These are phyloP conservation scores for Alternaria angustiovoidea DNA, from an alignment of 2,329 filamentous ascomycete species.

Conservation along the genomic window DNA sequence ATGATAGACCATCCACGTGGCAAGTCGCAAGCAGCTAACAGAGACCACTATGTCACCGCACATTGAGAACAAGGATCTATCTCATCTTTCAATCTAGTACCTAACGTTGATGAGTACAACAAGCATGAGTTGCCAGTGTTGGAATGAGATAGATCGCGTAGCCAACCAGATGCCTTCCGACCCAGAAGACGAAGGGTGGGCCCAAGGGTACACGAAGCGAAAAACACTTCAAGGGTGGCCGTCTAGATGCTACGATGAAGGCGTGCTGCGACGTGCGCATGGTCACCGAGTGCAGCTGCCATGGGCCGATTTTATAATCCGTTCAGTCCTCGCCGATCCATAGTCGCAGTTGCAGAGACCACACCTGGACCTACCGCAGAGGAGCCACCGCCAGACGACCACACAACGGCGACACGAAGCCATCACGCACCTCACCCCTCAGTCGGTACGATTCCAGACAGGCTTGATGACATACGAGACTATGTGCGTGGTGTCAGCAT, in stretches of 20 bases:
- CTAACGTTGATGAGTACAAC: neutral
- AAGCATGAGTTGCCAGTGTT: neutral
- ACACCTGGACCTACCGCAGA: neutral
- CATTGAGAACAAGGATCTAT: neutral
- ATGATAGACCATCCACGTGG: neutral
- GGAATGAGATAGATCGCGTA: neutral
- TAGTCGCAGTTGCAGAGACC: neutral
- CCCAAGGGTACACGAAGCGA: neutral
- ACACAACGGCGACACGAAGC: neutral
- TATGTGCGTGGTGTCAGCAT: conserved; percentile 4
- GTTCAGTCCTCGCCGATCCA: neutral
- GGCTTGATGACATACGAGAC: conserved; percentile 5
- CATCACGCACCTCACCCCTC: neutral
- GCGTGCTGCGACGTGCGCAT: neutral
- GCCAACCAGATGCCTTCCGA: neutral
- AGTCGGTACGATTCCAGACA: neutral
- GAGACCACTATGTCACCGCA: neutral
- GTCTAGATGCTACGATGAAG: neutral
- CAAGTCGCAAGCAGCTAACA: neutral
- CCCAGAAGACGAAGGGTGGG: neutral
- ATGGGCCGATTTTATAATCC: conserved; percentile 6
- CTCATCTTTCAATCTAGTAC: neutral
- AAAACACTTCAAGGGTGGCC: neutral
- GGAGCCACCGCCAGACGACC: neutral
- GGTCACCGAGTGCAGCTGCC: neutral